phyloP scores from a whole-genome alignment of 2,329 filamentous ascomycete species.

The Aspergillus nomiae region DNA sequence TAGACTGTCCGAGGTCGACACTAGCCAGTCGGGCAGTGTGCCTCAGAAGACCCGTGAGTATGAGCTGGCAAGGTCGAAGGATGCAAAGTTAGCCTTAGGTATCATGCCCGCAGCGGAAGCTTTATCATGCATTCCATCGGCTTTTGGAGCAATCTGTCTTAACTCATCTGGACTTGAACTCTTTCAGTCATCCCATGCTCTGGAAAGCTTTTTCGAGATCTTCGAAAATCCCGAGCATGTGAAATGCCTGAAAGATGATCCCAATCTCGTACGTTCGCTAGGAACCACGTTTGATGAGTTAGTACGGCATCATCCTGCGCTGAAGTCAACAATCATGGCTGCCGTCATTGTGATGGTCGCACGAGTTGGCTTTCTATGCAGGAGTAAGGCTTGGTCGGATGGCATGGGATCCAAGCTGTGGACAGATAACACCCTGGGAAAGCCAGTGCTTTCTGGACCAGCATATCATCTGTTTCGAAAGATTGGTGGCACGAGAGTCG shows the following conservation, averaged over 20 bases:
- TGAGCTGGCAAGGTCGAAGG: slow-evolving; percentile 31
- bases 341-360: slow-evolving; percentile 89
- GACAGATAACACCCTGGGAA: slow-evolving; percentile 60
- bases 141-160: slow-evolving; percentile 90
- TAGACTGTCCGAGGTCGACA: slow-evolving; percentile 33
- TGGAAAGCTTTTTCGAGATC: slow-evolving; percentile 91
- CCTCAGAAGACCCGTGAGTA: slow-evolving; percentile 32
- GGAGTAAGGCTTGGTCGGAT: slow-evolving; percentile 66
- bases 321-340: slow-evolving; percentile 78
- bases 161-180: slow-evolving; percentile 85
- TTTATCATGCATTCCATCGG: slow-evolving; percentile 81
- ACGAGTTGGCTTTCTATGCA: slow-evolving; percentile 74
- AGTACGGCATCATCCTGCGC: slow-evolving; percentile 83
- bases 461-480: slow-evolving; percentile 39
- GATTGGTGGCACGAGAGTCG: slow-evolving; percentile 33
- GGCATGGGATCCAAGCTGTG: slow-evolving; percentile 81
- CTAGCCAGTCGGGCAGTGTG: slow-evolving; percentile 22
- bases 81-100: slow-evolving; percentile 59
- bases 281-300: slow-evolving; percentile 91
- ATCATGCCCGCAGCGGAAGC: slow-evolving; percentile 88
- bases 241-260: slow-evolving; percentile 76
- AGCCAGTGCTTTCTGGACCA: slow-evolving; percentile 62
- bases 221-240: slow-evolving; percentile 92
- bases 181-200: slow-evolving; percentile 77
- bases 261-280: slow-evolving; percentile 70